Conservation (phyloP, 78 protist genomes). For the Paratrimastix pyriformis region DNA sequence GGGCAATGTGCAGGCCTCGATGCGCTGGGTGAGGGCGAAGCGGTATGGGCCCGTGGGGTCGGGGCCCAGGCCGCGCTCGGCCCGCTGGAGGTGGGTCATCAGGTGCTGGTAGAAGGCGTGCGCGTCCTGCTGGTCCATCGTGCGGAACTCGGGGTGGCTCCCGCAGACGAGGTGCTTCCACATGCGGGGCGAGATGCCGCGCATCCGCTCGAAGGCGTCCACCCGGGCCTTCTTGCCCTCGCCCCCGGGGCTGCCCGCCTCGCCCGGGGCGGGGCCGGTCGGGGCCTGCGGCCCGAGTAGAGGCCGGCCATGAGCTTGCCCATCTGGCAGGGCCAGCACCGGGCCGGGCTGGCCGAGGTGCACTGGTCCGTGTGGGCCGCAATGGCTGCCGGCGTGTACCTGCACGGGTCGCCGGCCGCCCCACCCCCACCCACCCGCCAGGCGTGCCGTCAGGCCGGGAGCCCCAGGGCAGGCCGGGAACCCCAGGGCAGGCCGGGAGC, state of each 20-base stretch:
- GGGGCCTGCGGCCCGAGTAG: conserved; percentile 48
- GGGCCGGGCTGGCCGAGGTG: too few species aligned
- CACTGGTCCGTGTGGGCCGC: too few species aligned
- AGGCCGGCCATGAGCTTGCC: conserved; percentile 61
- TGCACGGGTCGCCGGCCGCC: not conserved
- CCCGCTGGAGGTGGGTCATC: conserved; percentile 29
- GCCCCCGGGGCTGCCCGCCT: conserved; percentile 5
- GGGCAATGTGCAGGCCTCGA: not conserved
- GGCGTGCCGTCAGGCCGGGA: not conserved
- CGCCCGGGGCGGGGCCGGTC: conserved; percentile 14
- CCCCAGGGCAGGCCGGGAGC: not conserved
- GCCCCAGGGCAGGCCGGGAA: not conserved
- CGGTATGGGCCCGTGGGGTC: not conserved
- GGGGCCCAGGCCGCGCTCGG: not conserved
- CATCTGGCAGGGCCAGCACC: conserved; percentile 36
- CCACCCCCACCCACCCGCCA: not conserved
- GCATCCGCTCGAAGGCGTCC: conserved; percentile 9
- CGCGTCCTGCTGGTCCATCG: conserved; percentile 76
- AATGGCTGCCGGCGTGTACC: not conserved
- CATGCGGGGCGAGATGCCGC: conserved; percentile 58
- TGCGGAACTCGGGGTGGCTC: conserved; percentile 64
- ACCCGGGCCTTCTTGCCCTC: conserved; percentile 29
- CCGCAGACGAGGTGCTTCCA: conserved; percentile 61
- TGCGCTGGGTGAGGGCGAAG: not conserved
- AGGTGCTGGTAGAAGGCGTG: conserved; percentile 61